These are phyloP conservation scores for Combretum micranthum DNA, from an alignment of 345 rosid genomes.

Conservation along the genomic window DNA sequence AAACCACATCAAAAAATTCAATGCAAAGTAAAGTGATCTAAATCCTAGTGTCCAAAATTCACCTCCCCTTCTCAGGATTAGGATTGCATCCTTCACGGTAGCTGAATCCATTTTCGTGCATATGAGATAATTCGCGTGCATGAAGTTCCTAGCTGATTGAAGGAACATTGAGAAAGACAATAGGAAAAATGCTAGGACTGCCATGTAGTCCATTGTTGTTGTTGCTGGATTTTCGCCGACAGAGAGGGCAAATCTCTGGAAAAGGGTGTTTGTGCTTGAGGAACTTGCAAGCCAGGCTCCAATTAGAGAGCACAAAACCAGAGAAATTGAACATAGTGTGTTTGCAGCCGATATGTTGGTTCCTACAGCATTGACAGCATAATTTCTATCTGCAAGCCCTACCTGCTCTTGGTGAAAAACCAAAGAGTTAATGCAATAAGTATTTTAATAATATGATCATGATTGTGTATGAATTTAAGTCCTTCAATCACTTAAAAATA, in stretches of 20 bases:
- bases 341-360: constrained; percentile 61
- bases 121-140: constrained; percentile 60
- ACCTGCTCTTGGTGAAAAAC: background rate
- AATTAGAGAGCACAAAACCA: constrained; percentile 66
- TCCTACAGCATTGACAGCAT: constrained; percentile 40
- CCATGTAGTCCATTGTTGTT: constrained; percentile 53
- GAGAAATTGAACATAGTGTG: constrained; percentile 43
- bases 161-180: constrained; percentile 65
- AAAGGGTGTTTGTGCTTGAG: constrained; percentile 21
- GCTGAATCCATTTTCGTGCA: constrained; percentile 40
- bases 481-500: too few relatives aligned
- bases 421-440: too few relatives aligned
- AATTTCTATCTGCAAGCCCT: constrained; percentile 28
- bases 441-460: background rate
- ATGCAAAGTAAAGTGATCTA: constrained; percentile 64
- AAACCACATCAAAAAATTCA: constrained; percentile 59
- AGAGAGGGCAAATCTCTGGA: constrained; percentile 26
- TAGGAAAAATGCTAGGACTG: constrained; percentile 53
- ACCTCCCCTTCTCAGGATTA: constrained; percentile 50
- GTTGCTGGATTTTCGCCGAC: constrained; percentile 56
- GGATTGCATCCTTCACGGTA: constrained; percentile 29
- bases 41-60: constrained; percentile 73
- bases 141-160: constrained; percentile 53
- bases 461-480: background rate
- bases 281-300: constrained; percentile 77